Percentiles rank a stretch among this genome's conserved stretches.
These are phyloP conservation scores for Artomyces pyxidatus DNA, from an alignment of 768 basidiomycete species.

Conservation along the genomic window DNA sequence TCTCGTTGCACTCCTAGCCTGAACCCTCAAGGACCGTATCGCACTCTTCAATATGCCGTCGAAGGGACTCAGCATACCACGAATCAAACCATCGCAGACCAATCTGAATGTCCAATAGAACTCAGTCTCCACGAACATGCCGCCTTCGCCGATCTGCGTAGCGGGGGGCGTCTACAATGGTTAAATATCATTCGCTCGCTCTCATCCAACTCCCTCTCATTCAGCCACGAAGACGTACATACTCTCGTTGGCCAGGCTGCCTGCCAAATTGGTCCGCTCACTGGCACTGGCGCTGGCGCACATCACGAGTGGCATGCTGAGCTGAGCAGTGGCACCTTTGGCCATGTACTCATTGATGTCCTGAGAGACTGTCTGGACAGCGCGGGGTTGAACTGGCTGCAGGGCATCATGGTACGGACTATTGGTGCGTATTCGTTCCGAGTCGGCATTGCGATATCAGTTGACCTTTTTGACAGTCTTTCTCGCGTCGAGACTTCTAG, in stretches of 20 bases:
- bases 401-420: conserved; percentile 8
- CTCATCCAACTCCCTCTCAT: conserved; percentile 29
- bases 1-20: not conserved
- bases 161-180: conserved; percentile 40
- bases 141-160: conserved; percentile 37
- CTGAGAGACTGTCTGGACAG: conserved; percentile 27
- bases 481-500: conserved; percentile 2
- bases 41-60: not conserved
- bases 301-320: conserved; percentile 34
- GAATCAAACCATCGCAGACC: conserved; percentile 37
- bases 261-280: conserved; percentile 33
- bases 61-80: conserved; percentile 18
- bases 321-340: conserved; percentile 25
- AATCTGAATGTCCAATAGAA: conserved; percentile 30
- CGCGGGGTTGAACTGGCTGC: conserved; percentile 35
- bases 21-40: not conserved
- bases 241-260: conserved; percentile 35
- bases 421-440: conserved; percentile 1
- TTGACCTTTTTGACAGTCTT: not conserved
- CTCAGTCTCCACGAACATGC: conserved; percentile 38
- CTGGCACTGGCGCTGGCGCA: not conserved
- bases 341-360: conserved; percentile 28
- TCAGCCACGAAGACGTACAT: conserved; percentile 33
- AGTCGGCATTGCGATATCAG: too few relatives aligned
- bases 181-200: conserved; percentile 42